Evolutionary conservation across 129 eudicot species (phyloP).

Genomic region (Flaveria ramosissima): DNA sequence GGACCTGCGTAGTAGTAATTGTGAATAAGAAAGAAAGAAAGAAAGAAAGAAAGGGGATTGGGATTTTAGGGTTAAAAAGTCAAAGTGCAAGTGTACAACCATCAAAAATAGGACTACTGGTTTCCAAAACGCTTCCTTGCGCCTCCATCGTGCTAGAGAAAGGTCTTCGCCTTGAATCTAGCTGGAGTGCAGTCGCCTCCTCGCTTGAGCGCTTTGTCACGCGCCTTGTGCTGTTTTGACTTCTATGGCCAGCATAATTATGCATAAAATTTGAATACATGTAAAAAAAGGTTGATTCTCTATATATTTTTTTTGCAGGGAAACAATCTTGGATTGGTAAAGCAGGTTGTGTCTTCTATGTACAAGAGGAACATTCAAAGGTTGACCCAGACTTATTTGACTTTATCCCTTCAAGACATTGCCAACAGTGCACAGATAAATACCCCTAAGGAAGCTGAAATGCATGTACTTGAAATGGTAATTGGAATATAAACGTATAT

Average conservation of each 20-base stretch:
- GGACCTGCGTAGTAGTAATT: neutral
- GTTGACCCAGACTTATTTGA: constrained; percentile 92
- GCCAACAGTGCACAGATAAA: constrained; percentile 77
- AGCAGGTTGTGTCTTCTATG: constrained; percentile 85
- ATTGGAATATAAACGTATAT: neutral
- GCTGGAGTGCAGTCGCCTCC: neutral
- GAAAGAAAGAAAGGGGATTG: neutral
- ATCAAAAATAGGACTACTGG: neutral
- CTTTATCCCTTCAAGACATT: constrained; percentile 90
- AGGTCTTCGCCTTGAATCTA: neutral
- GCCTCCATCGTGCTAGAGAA: neutral
- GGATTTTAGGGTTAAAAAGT: neutral
- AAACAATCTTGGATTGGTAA: constrained; percentile 87
- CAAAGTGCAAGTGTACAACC: neutral
- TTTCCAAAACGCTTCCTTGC: neutral
- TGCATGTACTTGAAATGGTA: constrained; percentile 99
- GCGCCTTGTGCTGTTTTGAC: neutral
- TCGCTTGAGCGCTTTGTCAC: neutral
- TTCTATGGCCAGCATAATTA: neutral
- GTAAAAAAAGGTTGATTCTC: neutral
- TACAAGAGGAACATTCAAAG: constrained; percentile 92
- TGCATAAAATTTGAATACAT: neutral
- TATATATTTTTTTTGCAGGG: constrained; percentile 48
- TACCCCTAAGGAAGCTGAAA: constrained; percentile 88
- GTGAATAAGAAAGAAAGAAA: neutral